Percentiles rank a stretch among this genome's conserved stretches.
Evolutionary conservation across 805 yeast species (phyloP).

Genomic region (Wickerhamomyces silvicola): DNA sequence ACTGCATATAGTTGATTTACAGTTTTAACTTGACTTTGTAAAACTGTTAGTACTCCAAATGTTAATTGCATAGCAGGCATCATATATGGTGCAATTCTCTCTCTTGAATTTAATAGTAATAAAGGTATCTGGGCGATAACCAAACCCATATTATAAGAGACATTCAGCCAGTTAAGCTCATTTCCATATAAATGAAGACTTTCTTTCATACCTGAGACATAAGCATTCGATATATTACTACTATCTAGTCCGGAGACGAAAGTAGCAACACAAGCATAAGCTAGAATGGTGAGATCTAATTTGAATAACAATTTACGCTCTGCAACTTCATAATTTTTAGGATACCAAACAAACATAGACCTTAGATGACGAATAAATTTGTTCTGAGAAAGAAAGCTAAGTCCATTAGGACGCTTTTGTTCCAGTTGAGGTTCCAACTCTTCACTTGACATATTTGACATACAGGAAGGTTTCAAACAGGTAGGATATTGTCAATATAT

Average conservation of each 20-base stretch:
- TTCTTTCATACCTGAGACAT: constrained; percentile 52
- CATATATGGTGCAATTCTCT: neutral
- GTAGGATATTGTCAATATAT: too few relatives aligned
- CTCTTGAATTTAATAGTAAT: neutral
- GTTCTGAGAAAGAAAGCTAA: too few relatives aligned
- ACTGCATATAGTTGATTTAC: constrained; percentile 46
- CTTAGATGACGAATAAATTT: neutral
- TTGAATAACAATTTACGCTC: constrained; percentile 37
- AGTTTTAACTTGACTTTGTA: constrained; percentile 36
- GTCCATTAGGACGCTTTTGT: too few relatives aligned
- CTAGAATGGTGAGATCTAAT: constrained; percentile 43
- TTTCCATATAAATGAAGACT: constrained; percentile 50
- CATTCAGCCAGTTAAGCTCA: constrained; percentile 24
- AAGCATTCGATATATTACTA: constrained; percentile 55
- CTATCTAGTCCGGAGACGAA: constrained; percentile 61
- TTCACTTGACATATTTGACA: neutral
- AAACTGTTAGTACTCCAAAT: constrained; percentile 45
- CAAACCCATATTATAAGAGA: neutral
- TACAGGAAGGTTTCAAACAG: too few relatives aligned
- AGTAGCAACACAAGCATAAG: constrained; percentile 50
- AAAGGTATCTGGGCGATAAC: neutral
- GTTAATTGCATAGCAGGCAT: neutral
- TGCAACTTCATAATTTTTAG: constrained; percentile 12
- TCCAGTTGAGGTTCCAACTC: too few relatives aligned
- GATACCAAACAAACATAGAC: neutral